phyloP scores from a whole-genome alignment of 108 stramenopile genomes.

The Cyclotella distinguenda region DNA sequence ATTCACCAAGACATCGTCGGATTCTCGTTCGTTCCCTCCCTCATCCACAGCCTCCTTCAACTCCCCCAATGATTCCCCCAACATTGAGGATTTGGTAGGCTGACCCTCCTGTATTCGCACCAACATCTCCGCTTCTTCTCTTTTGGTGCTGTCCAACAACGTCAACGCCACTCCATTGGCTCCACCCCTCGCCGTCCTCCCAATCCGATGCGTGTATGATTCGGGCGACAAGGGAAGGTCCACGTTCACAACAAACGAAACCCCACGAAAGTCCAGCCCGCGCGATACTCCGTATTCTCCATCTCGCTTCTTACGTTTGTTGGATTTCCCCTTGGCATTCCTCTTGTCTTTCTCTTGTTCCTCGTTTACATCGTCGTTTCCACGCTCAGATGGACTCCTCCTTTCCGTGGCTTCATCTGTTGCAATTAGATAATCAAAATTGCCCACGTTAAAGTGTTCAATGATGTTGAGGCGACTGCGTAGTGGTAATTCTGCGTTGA shows the following conservation, averaged over 20 bases:
- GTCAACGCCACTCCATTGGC: conserved; percentile 93
- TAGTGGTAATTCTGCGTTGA: conserved; percentile 96
- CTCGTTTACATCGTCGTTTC: conserved; percentile 44
- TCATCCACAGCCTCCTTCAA: conserved; percentile 53
- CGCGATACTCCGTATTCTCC: conserved; percentile 91
- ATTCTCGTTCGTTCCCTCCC: conserved; percentile 15
- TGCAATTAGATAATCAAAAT: conserved; percentile 97
- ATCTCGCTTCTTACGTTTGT: conserved; percentile 59
- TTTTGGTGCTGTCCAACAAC: conserved; percentile 64
- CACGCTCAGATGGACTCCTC: conserved; percentile 15
- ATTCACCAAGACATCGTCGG: no score
- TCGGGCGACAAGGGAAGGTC: conserved; percentile 88
- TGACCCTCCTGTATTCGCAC: conserved; percentile 77
- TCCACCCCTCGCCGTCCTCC: conserved; percentile 96
- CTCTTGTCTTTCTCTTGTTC: conserved; percentile 38
- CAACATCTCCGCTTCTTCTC: conserved; percentile 58
- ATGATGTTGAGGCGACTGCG: conserved; percentile 93
- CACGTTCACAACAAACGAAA: conserved; percentile 96
- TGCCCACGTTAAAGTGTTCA: conserved; percentile 97
- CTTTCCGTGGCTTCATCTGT: conserved; percentile 88
- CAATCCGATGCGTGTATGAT: conserved; percentile 97
- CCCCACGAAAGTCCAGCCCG: conserved; percentile 95
- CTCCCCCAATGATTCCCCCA: conserved; percentile 27
- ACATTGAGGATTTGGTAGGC: conserved; percentile 49
- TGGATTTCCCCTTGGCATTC: conserved; percentile 47